Base-by-base conservation (phyloP, 2,329 filamentous ascomycete species). In the Fusarium sp. region DNA sequence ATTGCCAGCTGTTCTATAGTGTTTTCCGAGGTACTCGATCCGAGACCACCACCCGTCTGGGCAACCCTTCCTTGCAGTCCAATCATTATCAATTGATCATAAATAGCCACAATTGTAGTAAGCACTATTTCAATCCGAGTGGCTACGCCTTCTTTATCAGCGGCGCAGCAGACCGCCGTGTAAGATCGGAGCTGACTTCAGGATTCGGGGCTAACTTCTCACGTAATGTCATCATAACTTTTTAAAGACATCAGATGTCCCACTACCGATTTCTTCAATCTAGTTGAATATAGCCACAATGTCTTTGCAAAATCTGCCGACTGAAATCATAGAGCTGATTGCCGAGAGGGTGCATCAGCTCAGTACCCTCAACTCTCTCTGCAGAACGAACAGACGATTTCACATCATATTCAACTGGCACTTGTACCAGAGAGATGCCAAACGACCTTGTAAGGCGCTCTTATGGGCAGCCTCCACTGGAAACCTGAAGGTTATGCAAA, bases 321-420 rank as follows among this genome's bases (percentile, higher is more conserved):
- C 65, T 6, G 65, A 68, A 10, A 21, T 68, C 5, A 31, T 68
- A 4, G 41, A 60, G 7, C 12, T 23, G 4, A 45, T 68, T 9
- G 30, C 51, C 1, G 23, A 26, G 13, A 7, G 56, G 9, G 13
- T 68, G 2, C 10, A 23, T 1, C 16, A 31, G 6, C 25, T 21
- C 7, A 11, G 3, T 4, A 25, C 26, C 4, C 34, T 65, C 2
- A 49, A 54, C 11, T 30, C 42, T n/a, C 23, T 69, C 6, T 48
- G 54, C 12, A 31, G 51, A 25, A 28, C 42, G 3, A 69, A 31
- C 4, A 43, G 28, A 12, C 37, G 30, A 3, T 28, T 69, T 4
- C 4, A 43, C 14, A 4, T 7, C 3, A 21, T 60, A 12, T 5
- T 31, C 8, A 54, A 56, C 1, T 25, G 43, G 7, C 9, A n/a